These are phyloP conservation scores for Podospora australis DNA, from an alignment of 495 filamentous ascomycete genomes.

Conservation along the genomic window DNA sequence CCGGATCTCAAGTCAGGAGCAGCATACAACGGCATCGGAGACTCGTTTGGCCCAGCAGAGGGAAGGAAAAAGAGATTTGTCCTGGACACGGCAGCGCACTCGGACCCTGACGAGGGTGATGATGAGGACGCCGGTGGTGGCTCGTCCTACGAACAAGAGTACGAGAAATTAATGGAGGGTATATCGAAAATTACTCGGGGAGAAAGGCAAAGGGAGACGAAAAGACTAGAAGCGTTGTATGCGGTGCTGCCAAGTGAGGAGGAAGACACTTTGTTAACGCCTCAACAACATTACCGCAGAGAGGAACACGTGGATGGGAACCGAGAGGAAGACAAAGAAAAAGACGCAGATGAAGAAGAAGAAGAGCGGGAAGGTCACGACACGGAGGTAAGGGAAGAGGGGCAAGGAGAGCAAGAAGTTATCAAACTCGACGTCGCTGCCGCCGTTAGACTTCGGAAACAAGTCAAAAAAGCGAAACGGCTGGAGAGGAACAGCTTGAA, in stretches of 20 bases:
- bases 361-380: slow-evolving; percentile 2
- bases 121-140: not conserved
- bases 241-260: too few relatives aligned
- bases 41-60: not conserved
- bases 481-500: slow-evolving; percentile 1
- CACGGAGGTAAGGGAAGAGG: not conserved
- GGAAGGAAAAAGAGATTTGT: slow-evolving; percentile 5
- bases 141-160: not conserved
- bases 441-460: slow-evolving; percentile 26
- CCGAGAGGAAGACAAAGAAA: not conserved
- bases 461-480: slow-evolving; percentile 19
- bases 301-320: not conserved
- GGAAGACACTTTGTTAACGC: too few relatives aligned
- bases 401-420: slow-evolving; percentile 13
- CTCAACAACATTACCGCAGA: too few relatives aligned
- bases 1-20: not conserved
- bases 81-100: slow-evolving; percentile 5
- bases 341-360: not conserved
- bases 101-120: not conserved
- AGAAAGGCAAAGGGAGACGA: not conserved
- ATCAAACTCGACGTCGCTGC: slow-evolving; percentile 21
- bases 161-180: not conserved
- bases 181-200: not conserved
- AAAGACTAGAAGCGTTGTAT: not conserved
- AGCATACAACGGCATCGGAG: not conserved